A percentile compares a stretch with the other conserved stretches of the same genome.
These are phyloP conservation scores for Triadica sebifera DNA, from an alignment of 345 rosid genomes.

Conservation along the genomic window DNA sequence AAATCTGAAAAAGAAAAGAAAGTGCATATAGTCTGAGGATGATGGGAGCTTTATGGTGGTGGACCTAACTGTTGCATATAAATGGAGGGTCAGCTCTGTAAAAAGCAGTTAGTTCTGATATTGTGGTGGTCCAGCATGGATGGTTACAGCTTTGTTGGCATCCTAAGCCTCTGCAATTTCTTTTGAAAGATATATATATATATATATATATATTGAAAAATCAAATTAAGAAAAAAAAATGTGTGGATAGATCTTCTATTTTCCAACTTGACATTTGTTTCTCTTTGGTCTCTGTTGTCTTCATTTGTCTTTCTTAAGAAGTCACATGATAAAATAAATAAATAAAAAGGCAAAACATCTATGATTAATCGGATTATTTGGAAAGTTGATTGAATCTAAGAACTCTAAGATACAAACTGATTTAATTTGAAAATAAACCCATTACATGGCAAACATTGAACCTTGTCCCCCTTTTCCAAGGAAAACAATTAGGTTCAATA, in stretches of 20 bases:
- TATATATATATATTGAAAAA: background rate
- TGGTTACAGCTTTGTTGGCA: conserved; percentile 7
- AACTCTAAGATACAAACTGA: too few relatives aligned
- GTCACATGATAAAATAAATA: background rate
- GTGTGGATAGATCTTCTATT: background rate
- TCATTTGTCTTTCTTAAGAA: background rate
- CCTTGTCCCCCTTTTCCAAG: too few relatives aligned
- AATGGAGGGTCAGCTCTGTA: conserved; percentile 6
- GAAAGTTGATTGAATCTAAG: too few relatives aligned
- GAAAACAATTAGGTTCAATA: too few relatives aligned
- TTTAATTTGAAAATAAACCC: too few relatives aligned
- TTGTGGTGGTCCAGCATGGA: conserved; percentile 18
- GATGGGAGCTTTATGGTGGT: conserved; percentile 9
- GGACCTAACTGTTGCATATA: conserved; percentile 11
- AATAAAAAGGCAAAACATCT: background rate
- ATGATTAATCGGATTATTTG: too few relatives aligned
- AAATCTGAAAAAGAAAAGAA: background rate
- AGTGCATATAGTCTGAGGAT: background rate
- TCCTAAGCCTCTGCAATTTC: conserved; percentile 18
- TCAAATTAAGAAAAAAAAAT: background rate
- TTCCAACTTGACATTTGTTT: background rate
- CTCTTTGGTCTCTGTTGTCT: conserved; percentile 7
- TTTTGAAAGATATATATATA: too few relatives aligned
- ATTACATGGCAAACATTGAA: too few relatives aligned
- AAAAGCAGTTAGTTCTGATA: background rate